These are phyloP conservation scores for Corymbia calophylla DNA, from an alignment of 441 rosid species.

Conservation along the genomic window DNA sequence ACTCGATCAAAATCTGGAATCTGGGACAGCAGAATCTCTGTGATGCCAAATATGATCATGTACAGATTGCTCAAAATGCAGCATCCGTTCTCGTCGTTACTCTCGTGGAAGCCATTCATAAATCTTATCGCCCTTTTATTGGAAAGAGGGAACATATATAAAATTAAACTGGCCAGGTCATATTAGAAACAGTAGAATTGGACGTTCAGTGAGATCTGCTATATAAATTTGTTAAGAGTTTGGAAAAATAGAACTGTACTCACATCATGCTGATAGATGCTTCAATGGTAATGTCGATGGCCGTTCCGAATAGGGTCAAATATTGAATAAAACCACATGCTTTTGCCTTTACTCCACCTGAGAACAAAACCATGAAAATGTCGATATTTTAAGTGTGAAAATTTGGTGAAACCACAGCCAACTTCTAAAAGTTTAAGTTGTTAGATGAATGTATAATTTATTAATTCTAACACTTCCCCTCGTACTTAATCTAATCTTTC, in stretches of 20 bases:
- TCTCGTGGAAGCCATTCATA: conserved; percentile 13
- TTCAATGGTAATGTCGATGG: conserved; percentile 12
- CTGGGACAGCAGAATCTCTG: conserved; percentile 19
- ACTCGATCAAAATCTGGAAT: conserved; percentile 20
- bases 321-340: conserved; percentile 14
- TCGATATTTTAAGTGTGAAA: not conserved
- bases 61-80: conserved; percentile 9
- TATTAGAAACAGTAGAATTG: not conserved
- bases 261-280: conserved; percentile 28
- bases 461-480: too few species aligned
- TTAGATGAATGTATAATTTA: too few species aligned
- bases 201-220: not conserved
- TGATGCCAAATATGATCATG: conserved; percentile 20
- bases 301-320: conserved; percentile 11
- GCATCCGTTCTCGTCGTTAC: conserved; percentile 4
- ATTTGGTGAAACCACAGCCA: too few species aligned
- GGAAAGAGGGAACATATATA: not conserved
- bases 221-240: not conserved
- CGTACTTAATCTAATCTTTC: too few species aligned
- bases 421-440: too few species aligned
- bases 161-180: not conserved
- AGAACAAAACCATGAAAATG: not conserved
- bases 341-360: conserved; percentile 20
- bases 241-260: not conserved
- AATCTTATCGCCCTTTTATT: conserved; percentile 16